A percentile compares a stretch with the other conserved stretches of the same genome.
phyloP scores from a whole-genome alignment of 192 early-diverging fungal genomes.

The Geosiphon pyriformis region DNA sequence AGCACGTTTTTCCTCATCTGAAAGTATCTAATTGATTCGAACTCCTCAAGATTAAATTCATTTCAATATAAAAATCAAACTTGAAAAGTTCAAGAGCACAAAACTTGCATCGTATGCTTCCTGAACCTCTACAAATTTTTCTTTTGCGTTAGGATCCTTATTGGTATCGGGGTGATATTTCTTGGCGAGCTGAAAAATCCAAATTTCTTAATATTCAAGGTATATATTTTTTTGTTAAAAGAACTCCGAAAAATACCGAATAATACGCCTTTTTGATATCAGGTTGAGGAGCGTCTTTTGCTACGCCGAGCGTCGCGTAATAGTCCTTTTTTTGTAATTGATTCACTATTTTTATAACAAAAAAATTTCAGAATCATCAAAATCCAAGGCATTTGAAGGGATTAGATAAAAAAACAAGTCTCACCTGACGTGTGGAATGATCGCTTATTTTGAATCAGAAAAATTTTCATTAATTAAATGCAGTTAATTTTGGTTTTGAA shows the following conservation, averaged over 20 bases:
- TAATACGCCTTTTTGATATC: constrained; percentile 99
- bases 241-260: constrained; percentile 41
- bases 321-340: constrained; percentile 57
- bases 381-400: neutral
- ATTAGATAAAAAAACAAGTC: neutral
- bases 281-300: constrained; percentile 64
- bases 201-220: neutral
- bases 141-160: constrained; percentile 85
- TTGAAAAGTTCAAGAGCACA: constrained; percentile 12
- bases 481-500: neutral
- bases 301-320: constrained; percentile 82
- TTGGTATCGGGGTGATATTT: constrained; percentile 98
- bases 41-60: too few relatives aligned
- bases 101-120: constrained; percentile 76
- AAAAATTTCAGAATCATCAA: neutral
- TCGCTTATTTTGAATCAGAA: constrained; percentile 9
- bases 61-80: too few relatives aligned
- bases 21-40: constrained; percentile 75
- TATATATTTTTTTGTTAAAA: constrained; percentile 8
- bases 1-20: constrained; percentile 85
- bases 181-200: constrained; percentile 70
- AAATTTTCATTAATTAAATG: neutral
- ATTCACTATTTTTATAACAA: neutral
- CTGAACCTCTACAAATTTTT: constrained; percentile 97
- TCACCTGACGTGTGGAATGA: constrained; percentile 15